phyloP scores from a whole-genome alignment of 345 rosid genomes.

The Citrus sinensis region DNA sequence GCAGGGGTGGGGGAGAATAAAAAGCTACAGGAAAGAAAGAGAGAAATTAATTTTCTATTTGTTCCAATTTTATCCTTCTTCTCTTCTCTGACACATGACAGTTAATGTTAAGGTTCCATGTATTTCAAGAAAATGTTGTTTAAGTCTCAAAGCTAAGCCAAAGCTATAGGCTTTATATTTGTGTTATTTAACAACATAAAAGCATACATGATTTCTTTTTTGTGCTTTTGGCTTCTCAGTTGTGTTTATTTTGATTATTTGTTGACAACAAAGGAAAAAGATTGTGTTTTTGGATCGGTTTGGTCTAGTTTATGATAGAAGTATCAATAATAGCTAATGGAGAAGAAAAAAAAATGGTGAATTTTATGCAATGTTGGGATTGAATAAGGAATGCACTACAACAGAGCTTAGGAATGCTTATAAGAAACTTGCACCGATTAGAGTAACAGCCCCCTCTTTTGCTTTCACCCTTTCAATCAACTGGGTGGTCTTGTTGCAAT shows the following conservation, averaged over 20 bases:
- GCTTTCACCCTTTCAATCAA: not conserved
- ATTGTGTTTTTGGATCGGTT: not conserved
- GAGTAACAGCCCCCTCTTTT: conserved; percentile 4
- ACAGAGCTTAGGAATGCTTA: no score
- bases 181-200: not conserved
- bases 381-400: no score
- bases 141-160: not conserved
- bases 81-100: not conserved
- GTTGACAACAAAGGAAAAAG: conserved; percentile 10
- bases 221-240: no score
- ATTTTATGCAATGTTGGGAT: not conserved
- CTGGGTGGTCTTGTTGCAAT: not conserved
- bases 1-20: no score
- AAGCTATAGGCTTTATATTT: not conserved
- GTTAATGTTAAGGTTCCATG: conserved; percentile 13
- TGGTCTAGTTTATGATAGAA: not conserved
- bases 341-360: conserved; percentile 39
- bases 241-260: no score
- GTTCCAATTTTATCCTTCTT: no score
- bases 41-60: no score
- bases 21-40: no score
- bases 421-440: not conserved
- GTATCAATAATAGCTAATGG: conserved; percentile 36
- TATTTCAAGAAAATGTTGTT: conserved; percentile 3
- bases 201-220: not conserved